Percentiles rank a stretch among this genome's conserved stretches.
Evolutionary conservation across 495 filamentous ascomycete genomes (phyloP).

Genomic region (Aspergillus asperescens): DNA sequence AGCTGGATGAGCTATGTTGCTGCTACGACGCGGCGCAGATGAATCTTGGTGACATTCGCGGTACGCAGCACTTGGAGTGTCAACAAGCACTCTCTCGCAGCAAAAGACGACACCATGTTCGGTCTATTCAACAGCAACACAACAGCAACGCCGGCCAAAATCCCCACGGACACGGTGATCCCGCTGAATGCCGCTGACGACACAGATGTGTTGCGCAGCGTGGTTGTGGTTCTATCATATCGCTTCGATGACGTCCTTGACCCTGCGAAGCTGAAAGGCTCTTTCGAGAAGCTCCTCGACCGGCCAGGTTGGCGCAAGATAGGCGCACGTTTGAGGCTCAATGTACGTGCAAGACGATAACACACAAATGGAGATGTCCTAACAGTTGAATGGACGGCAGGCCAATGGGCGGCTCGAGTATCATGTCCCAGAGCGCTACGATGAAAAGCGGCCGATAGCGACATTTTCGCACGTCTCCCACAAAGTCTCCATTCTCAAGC

Average conservation of each 20-base stretch:
- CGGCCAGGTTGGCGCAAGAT: not conserved
- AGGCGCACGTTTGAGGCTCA: not conserved
- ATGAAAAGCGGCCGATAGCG: not conserved
- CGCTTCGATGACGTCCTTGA: conserved; percentile 3
- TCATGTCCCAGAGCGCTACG: not conserved
- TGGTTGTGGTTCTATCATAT: not conserved
- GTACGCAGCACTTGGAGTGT: too few relatives aligned
- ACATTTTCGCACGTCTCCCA: not conserved
- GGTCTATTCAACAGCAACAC: too few relatives aligned
- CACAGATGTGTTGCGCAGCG: not conserved
- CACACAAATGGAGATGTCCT: too few relatives aligned
- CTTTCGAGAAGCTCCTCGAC: not conserved
- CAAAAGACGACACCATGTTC: too few relatives aligned
- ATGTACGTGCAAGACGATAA: not conserved
- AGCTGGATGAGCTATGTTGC: too few relatives aligned
- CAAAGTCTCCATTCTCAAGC: not conserved
- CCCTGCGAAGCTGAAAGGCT: not conserved
- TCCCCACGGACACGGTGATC: not conserved
- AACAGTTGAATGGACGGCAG: not conserved
- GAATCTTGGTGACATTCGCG: too few relatives aligned
- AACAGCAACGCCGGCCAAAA: too few relatives aligned
- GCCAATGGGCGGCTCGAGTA: not conserved
- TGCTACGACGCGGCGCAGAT: too few relatives aligned
- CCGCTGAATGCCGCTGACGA: not conserved
- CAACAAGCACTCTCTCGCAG: too few relatives aligned